Conservation (phyloP, 2,329 filamentous ascomycete genomes). For the Hypoxylon sp. region DNA sequence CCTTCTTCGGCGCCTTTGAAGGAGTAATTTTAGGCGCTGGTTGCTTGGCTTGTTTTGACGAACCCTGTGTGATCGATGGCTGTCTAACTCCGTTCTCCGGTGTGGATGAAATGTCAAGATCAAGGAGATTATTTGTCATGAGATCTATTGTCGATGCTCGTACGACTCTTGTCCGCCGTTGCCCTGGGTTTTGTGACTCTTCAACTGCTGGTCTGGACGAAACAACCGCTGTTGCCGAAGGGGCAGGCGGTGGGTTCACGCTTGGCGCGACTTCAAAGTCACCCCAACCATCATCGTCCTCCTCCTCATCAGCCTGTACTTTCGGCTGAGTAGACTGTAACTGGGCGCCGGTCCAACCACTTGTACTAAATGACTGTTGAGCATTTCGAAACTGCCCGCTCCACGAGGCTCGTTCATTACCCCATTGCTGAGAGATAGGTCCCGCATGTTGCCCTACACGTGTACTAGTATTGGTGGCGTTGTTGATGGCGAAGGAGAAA, state of each 20-base stretch:
- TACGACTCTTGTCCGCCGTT: conserved; percentile 54
- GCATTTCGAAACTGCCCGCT: conserved; percentile 48
- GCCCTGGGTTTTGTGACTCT: conserved; percentile 27
- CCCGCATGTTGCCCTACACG: conserved; percentile 19
- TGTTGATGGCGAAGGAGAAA: conserved; percentile 43
- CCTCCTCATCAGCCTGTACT: conserved; percentile 62
- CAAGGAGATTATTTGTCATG: conserved; percentile 67
- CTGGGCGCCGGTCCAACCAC: conserved; percentile 31
- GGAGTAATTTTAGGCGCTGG: conserved; percentile 28
- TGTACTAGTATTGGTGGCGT: conserved; percentile 17
- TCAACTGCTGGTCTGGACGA: conserved; percentile 22
- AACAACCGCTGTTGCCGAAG: conserved; percentile 34
- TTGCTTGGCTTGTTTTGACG: conserved; percentile 28
- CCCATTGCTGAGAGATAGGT: conserved; percentile 53
- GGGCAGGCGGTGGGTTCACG: conserved; percentile 41
- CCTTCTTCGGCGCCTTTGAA: conserved; percentile 39
- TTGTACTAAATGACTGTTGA: conserved; percentile 46
- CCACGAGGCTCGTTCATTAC: conserved; percentile 31
- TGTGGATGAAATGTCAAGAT: conserved; percentile 50
- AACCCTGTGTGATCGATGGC: conserved; percentile 31
- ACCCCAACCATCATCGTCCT: conserved; percentile 76
- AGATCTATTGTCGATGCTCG: conserved; percentile 69
- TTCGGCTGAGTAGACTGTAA: conserved; percentile 34
- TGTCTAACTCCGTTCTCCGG: conserved; percentile 24
- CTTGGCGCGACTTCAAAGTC: conserved; percentile 74